These are phyloP conservation scores for Tuber microsphaerosporum DNA, from an alignment of 495 filamentous ascomycete species.

Conservation along the genomic window DNA sequence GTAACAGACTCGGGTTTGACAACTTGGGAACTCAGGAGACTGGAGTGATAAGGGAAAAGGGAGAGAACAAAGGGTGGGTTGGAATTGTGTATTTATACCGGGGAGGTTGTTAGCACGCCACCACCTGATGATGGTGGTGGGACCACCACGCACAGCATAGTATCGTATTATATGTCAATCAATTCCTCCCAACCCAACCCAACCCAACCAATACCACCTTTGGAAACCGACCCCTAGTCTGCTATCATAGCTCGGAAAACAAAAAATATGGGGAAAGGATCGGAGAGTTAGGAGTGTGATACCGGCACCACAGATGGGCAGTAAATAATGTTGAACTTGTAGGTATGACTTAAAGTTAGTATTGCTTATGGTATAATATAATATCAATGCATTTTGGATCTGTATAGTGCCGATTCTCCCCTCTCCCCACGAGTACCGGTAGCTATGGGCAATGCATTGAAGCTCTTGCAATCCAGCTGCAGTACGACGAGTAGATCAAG, in stretches of 20 bases:
- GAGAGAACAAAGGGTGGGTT: not conserved
- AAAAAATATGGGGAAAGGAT: not conserved
- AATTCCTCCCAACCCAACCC: not conserved
- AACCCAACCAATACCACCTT: not conserved
- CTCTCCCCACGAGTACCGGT: not conserved
- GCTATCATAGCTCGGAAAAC: not conserved
- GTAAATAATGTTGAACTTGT: not conserved
- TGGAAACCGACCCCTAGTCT: not conserved
- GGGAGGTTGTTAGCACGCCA: not conserved
- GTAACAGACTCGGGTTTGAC: not conserved
- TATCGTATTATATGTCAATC: too few species aligned
- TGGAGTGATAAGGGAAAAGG: not conserved
- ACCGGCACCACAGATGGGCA: not conserved
- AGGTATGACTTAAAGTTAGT: not conserved
- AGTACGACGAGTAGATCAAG: not conserved
- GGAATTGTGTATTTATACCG: conserved; percentile 1
- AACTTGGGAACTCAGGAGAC: not conserved
- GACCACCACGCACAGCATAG: not conserved
- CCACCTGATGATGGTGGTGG: conserved; percentile 4
- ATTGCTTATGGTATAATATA: not conserved
- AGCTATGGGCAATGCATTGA: not conserved
- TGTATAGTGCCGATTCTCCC: not conserved
- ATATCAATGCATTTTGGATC: not conserved
- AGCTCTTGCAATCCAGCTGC: not conserved
- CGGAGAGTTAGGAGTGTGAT: not conserved